phyloP scores from a whole-genome alignment of 345 rosid genomes.

The Clarkia xantiana region DNA sequence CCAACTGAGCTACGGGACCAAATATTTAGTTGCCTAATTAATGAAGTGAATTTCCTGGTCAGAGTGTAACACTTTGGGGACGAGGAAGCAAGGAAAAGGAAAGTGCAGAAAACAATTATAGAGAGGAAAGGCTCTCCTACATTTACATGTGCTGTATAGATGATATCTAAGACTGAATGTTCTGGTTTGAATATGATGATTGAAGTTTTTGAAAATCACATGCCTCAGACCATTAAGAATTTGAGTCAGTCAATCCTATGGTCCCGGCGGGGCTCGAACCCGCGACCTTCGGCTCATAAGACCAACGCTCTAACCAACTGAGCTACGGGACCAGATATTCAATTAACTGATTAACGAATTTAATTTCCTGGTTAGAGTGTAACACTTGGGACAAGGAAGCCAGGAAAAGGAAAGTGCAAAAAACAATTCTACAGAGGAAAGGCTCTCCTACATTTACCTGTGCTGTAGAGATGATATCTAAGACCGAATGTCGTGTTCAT shows the following conservation, averaged over 20 bases:
- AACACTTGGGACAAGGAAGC: conserved; percentile 96
- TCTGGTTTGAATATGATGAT: conserved; percentile 94
- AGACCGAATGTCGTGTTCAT: conserved; percentile 71
- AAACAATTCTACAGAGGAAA: conserved; percentile 90
- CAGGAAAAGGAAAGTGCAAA: conserved; percentile 82
- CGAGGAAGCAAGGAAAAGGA: conserved; percentile 49
- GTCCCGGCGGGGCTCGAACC: background rate
- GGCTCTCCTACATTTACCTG: conserved; percentile 79
- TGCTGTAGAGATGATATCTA: conserved; percentile 83
- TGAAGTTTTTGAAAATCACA: conserved; percentile 98
- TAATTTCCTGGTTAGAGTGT: conserved; percentile 47
- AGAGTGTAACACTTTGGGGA: conserved; percentile 43
- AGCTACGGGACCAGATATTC: conserved; percentile 55
- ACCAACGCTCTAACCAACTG: conserved; percentile 85
- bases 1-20: too few relatives aligned
- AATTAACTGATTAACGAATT: background rate
- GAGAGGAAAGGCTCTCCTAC: conserved; percentile 63
- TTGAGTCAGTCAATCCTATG: conserved; percentile 53
- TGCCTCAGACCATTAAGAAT: conserved; percentile 95
- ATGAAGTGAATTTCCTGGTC: background rate
- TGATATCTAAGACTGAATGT: conserved; percentile 67
- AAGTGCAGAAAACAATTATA: conserved; percentile 44
- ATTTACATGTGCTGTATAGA: conserved; percentile 57
- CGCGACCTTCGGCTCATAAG: conserved; percentile 3
- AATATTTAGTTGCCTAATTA: background rate